Percentiles rank a stretch among this genome's conserved stretches.
phyloP scores from a whole-genome alignment of 164 flowering plant species.

The Annona squamosa region DNA sequence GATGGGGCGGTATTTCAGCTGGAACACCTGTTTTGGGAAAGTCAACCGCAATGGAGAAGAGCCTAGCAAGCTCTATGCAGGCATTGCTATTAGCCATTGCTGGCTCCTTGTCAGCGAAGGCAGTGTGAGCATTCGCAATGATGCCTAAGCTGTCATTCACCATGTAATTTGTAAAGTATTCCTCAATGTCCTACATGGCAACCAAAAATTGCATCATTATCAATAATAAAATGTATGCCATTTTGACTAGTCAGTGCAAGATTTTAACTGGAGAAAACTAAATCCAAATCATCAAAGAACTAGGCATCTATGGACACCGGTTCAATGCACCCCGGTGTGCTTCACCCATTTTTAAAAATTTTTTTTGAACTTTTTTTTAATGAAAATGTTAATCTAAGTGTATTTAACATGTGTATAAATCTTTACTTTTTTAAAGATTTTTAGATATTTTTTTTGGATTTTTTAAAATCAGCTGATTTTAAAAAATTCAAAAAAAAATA shows the following conservation, averaged over 20 bases:
- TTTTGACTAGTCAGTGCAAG: neutral
- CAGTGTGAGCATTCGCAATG: constrained; percentile 73
- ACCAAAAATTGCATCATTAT: neutral
- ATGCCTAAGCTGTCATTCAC: constrained; percentile 78
- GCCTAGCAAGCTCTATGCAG: constrained; percentile 54
- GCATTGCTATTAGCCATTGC: constrained; percentile 38
- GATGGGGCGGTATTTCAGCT: constrained; percentile 52
- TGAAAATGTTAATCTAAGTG: too few relatives aligned
- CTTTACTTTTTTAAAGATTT: too few relatives aligned
- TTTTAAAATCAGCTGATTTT: too few relatives aligned
- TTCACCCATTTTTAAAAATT: too few relatives aligned
- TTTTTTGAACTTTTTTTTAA: too few relatives aligned
- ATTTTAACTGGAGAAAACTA: too few relatives aligned
- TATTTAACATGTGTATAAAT: too few relatives aligned
- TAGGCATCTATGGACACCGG: neutral
- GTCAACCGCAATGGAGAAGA: constrained; percentile 79
- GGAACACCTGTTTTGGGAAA: constrained; percentile 85
- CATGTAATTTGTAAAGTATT: constrained; percentile 68
- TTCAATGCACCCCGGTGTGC: neutral
- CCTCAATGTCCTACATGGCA: constrained; percentile 54
- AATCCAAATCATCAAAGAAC: neutral
- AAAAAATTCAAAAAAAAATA: too few relatives aligned
- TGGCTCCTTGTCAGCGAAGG: constrained; percentile 54
- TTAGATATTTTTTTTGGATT: too few relatives aligned
- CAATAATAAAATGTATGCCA: neutral